Base-by-base conservation (phyloP, 1,139 yeast genomes). In the Pichia sp. region DNA sequence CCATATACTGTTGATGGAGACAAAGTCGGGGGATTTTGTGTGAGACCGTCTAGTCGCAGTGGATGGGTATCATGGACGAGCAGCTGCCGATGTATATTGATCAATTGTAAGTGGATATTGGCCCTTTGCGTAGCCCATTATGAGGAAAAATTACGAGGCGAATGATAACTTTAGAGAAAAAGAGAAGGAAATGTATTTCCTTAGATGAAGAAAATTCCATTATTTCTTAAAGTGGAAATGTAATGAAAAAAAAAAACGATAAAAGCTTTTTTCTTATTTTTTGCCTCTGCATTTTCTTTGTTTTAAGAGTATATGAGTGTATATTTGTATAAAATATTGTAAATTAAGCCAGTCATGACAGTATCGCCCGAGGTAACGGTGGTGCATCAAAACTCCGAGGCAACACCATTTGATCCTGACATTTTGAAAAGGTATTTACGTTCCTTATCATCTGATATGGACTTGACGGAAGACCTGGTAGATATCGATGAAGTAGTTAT, bases 1-100 rank as follows among this genome's bases (percentile, higher is more conserved):
- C 97, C 97, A 0, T 89, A 87, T 57, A 69, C 73, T 57, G 60
- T 77, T 56, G 54, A 65, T 4, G 71, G 73, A 26, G 96, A 85
- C 52, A 72, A 74, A 43, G 83, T 92, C 40, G 96, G 95, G 1
- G 90, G 87, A 0, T 76, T 79, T 49, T 79, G 87, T 47, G 83
- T 92, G 16, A 69, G 82, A 43, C 74, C 87, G 2, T 78, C 87
- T 2, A 75, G 87, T 10, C 69, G 71, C 45, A 65, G 74, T 2
- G 74, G 82, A 1, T 83, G 82, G 58, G 78, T 80, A 37, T 87
- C 84, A 51, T 92, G 98, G 98, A 87, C 97, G 0, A 77, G 80
- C 31, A 90, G 96, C 1, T 90, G 96, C 64, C 83, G 85, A 58
- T 83, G 80, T 57, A 69, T 90, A 20, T 67, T 92, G 42, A 86